Base-by-base conservation (phyloP, 2,329 filamentous ascomycete genomes). In the Cercospora brassicicola region DNA sequence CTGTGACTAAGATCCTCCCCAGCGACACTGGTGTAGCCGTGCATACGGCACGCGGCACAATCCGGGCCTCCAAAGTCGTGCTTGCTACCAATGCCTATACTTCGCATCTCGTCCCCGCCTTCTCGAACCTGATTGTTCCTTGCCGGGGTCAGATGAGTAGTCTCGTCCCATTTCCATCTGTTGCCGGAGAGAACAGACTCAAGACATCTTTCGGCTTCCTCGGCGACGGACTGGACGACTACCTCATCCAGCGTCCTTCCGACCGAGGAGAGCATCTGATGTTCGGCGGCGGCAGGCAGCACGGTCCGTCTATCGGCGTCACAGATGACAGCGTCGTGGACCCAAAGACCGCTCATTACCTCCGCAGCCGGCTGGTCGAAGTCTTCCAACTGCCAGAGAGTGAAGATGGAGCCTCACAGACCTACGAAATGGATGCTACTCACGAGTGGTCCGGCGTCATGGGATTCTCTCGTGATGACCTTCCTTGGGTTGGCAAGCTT, bases 61-160 rank as follows among this genome's bases (percentile, higher is more conserved):
- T 96, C 65, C 77, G 77, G 0, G 84, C 92, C 0, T 80, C 82
- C 11, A 84, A 86, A 36, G 87, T 96, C 20, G 84, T 97, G 18
- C 85, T 96, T 15, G 90, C 92, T 4, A 94, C 91, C 0, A 97
- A 97, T 76, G 94, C 84, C 3, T 96, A 96, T 78, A 94, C 92
- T 7, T 92, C 91, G 1, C 85, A 89, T 68, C 83, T 97, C 3
- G 81, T 94, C 1, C 91, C 91, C 0, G 76, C 82, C 36, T 90
- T 94, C 73, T 83, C 86, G 8, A 87, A 89, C 71, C 83, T 93
- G 8, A 90, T 96, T 70, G 87, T 94, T 2, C 94, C 94, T 0
- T 89, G 91, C 2, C 84, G 91, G 26, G 93, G 91, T 0, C 89
- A 94, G 75, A 88, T 94, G 80, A 86, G 86, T 51, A 86, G 90